A percentile compares a stretch with the other conserved stretches of the same genome.
phyloP scores from a whole-genome alignment of 169 alveolate genomes.

The Theileria parva region DNA sequence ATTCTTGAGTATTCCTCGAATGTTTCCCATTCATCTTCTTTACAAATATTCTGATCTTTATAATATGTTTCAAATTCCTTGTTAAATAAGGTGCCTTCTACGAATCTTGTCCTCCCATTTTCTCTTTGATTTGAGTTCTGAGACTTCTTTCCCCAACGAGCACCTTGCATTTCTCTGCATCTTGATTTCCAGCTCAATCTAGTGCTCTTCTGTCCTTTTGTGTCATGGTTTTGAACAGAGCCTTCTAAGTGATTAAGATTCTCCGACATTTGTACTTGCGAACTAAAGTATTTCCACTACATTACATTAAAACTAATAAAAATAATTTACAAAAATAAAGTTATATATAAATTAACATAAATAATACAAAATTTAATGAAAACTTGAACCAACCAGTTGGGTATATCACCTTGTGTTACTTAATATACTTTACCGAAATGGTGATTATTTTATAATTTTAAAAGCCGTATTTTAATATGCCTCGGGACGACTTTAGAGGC shows the following conservation, averaged over 20 bases:
- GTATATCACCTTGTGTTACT: too few relatives aligned
- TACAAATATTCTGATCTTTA: slow-evolving; percentile 65
- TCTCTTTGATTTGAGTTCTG: slow-evolving; percentile 25
- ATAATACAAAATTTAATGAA: too few relatives aligned
- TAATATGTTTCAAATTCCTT: slow-evolving; percentile 67
- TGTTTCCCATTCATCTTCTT: slow-evolving; percentile 59
- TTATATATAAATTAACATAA: too few relatives aligned
- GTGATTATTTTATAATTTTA: not conserved
- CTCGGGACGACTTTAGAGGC: not conserved
- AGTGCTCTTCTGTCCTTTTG: not conserved
- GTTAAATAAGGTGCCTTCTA: slow-evolving; percentile 25
- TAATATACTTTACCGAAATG: not conserved
- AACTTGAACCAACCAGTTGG: too few relatives aligned
- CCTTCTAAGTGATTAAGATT: too few relatives aligned
- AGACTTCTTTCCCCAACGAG: slow-evolving; percentile 42
- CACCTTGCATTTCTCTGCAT: slow-evolving; percentile 61
- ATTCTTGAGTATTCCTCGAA: slow-evolving; percentile 64
- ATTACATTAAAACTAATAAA: too few relatives aligned
- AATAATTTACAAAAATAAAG: too few relatives aligned
- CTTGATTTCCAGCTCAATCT: slow-evolving; percentile 56
- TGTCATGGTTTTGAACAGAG: not conserved
- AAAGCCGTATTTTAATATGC: not conserved
- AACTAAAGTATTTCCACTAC: too few relatives aligned
- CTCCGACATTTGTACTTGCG: too few relatives aligned
- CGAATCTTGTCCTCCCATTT: slow-evolving; percentile 45